Evolutionary conservation across 164 flowering plant species (phyloP).

Genomic region (Stephania japonica): DNA sequence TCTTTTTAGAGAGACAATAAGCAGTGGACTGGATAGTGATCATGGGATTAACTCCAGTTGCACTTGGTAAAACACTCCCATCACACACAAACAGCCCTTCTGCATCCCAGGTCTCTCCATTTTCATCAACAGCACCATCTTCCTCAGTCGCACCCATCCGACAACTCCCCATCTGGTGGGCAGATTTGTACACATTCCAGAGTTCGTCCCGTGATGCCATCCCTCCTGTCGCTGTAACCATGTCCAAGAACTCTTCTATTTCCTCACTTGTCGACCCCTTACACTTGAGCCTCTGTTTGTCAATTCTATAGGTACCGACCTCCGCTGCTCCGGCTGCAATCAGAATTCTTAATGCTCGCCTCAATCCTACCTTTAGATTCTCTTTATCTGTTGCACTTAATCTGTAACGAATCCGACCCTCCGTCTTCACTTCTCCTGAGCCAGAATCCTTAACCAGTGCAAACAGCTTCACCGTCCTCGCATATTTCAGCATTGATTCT

Average conservation of each 20-base stretch:
- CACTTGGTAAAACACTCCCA: conserved; percentile 38
- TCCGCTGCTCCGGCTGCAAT: conserved; percentile 45
- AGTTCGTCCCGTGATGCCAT: conserved; percentile 14
- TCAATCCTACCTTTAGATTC: conserved; percentile 26
- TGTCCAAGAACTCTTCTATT: conserved; percentile 32
- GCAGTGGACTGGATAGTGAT: conserved; percentile 43
- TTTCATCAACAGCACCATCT: conserved; percentile 37
- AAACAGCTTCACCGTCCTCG: conserved; percentile 30
- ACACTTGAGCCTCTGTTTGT: conserved; percentile 30
- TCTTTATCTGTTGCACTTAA: conserved; percentile 24
- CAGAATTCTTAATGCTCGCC: conserved; percentile 30
- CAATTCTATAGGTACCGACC: conserved; percentile 34
- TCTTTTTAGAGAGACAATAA: conserved; percentile 31
- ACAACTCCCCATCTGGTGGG: conserved; percentile 47
- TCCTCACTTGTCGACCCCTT: conserved; percentile 28
- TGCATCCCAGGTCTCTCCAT: conserved; percentile 52
- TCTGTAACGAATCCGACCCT: conserved; percentile 27
- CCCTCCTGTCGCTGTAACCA: conserved; percentile 18
- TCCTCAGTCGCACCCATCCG: conserved; percentile 32
- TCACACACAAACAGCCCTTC: conserved; percentile 38
- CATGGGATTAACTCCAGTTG: conserved; percentile 46
- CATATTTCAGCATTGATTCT: conserved; percentile 23
- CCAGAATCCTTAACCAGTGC: conserved; percentile 33
- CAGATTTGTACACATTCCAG: conserved; percentile 27
- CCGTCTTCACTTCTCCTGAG: conserved; percentile 30